Conservation (phyloP, 2,329 filamentous ascomycete species). For the Calycina marina region DNA sequence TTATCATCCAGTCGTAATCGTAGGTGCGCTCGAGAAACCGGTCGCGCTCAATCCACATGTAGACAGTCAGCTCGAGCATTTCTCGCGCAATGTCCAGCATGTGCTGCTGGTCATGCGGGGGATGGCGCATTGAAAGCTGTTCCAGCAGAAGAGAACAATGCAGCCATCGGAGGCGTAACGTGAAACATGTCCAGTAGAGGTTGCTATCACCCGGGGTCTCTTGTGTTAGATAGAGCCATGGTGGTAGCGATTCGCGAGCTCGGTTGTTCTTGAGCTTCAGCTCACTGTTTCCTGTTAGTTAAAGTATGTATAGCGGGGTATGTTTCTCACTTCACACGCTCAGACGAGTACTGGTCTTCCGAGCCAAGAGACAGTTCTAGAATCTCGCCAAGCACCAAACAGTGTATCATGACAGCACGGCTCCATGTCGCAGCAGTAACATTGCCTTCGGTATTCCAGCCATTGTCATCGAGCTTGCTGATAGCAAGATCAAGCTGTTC, state of each 20-base stretch:
- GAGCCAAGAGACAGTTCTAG: constrained; percentile 34
- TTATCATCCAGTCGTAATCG: constrained; percentile 33
- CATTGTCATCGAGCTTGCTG: constrained; percentile 29
- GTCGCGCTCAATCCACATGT: constrained; percentile 36
- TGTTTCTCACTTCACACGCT: constrained; percentile 12
- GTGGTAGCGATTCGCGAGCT: constrained; percentile 24
- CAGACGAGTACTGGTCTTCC: constrained; percentile 9
- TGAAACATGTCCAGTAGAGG: constrained; percentile 28
- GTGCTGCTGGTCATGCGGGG: constrained; percentile 26
- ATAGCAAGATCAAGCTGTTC: constrained; percentile 26
- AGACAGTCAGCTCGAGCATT: constrained; percentile 31
- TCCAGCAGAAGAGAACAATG: constrained; percentile 46
- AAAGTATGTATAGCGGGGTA: neutral
- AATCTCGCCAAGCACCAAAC: constrained; percentile 40
- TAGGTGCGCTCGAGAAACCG: constrained; percentile 27
- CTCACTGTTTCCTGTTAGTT: constrained; percentile 5
- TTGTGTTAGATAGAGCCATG: constrained; percentile 25
- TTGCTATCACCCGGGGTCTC: constrained; percentile 25
- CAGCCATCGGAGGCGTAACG: constrained; percentile 31
- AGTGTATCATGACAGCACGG: constrained; percentile 32
- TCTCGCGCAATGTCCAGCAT: constrained; percentile 30
- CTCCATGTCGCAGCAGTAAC: constrained; percentile 30
- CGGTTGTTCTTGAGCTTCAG: constrained; percentile 18
- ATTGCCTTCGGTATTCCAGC: constrained; percentile 34
- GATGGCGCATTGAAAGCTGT: constrained; percentile 35